phyloP scores from a whole-genome alignment of 208 protist genomes.

The Angomonas deanei region DNA sequence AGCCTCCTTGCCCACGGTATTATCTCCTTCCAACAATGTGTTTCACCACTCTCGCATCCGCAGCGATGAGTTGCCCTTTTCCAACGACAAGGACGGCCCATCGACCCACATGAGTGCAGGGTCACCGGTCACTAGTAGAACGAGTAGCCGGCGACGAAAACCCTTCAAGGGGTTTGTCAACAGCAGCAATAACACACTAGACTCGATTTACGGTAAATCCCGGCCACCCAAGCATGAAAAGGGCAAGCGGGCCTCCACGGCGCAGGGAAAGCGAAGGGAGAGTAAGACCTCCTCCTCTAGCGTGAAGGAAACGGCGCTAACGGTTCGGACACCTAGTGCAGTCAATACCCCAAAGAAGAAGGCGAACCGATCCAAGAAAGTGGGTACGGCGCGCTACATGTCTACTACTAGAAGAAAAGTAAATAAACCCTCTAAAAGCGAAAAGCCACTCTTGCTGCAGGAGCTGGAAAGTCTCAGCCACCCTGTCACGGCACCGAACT shows the following conservation, averaged over 20 bases:
- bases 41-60: not conserved
- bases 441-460: constrained; percentile 22
- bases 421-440: constrained; percentile 4
- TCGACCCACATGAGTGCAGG: too few relatives aligned
- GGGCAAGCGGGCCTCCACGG: not conserved
- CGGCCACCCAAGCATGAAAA: not conserved
- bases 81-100: not conserved
- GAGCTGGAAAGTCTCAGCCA: constrained; percentile 42
- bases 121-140: too few relatives aligned
- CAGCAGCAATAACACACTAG: not conserved
- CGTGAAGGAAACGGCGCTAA: too few relatives aligned
- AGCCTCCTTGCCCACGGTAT: not conserved
- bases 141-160: too few relatives aligned
- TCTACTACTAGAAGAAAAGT: constrained; percentile 1
- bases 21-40: not conserved
- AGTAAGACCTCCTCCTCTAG: too few relatives aligned
- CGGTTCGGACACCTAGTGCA: too few relatives aligned
- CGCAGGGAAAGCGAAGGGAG: not conserved
- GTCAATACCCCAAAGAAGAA: not conserved
- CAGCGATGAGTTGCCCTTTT: not conserved
- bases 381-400: not conserved
- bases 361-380: not conserved
- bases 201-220: not conserved
- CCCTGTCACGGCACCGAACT: constrained; percentile 14
- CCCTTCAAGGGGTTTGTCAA: too few relatives aligned